phyloP scores from a whole-genome alignment of 805 yeast genomes.

The Starmerella asiatica region DNA sequence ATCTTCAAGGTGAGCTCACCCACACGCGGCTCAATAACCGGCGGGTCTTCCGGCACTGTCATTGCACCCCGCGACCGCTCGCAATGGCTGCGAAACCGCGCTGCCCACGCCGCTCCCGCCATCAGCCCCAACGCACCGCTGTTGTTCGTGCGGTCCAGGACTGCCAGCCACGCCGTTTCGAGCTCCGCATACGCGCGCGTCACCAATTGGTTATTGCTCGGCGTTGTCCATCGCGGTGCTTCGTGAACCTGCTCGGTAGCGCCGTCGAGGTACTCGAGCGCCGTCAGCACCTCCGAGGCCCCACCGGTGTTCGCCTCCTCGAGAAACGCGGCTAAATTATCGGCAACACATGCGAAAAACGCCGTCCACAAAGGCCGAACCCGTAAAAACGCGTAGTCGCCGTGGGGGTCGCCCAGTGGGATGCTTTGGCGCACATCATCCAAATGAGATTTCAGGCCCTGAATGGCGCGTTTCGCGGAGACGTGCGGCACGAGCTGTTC shows the following conservation, averaged over 20 bases:
- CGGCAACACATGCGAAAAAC: conserved; percentile 57
- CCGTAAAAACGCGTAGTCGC: conserved; percentile 62
- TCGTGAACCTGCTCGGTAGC: conserved; percentile 47
- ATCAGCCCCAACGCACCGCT: conserved; percentile 8
- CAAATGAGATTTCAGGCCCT: conserved; percentile 36
- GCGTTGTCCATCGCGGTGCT: conserved; percentile 51
- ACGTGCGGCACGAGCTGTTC: conserved; percentile 43
- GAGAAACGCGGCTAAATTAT: conserved; percentile 55
- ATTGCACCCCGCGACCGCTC: conserved; percentile 15
- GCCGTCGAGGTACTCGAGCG: conserved; percentile 50
- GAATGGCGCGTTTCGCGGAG: conserved; percentile 39
- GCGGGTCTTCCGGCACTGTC: conserved; percentile 2
- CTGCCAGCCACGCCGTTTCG: conserved; percentile 39
- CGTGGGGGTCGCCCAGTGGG: conserved; percentile 34
- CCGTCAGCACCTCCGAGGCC: conserved; percentile 38
- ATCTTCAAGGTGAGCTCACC: too few relatives aligned
- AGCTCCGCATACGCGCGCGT: conserved; percentile 48
- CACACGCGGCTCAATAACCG: too few relatives aligned
- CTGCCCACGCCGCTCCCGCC: conserved; percentile 18
- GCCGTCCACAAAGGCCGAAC: conserved; percentile 56
- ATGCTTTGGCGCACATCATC: conserved; percentile 34
- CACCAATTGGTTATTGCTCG: conserved; percentile 32
- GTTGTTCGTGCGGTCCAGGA: conserved; percentile 10
- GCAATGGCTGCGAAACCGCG: conserved; percentile 18
- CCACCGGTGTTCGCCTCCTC: conserved; percentile 58